A percentile compares a stretch with the other conserved stretches of the same genome.
phyloP scores from a whole-genome alignment of 1,284 basidiomycete species.

The Ustilago loliicola region DNA sequence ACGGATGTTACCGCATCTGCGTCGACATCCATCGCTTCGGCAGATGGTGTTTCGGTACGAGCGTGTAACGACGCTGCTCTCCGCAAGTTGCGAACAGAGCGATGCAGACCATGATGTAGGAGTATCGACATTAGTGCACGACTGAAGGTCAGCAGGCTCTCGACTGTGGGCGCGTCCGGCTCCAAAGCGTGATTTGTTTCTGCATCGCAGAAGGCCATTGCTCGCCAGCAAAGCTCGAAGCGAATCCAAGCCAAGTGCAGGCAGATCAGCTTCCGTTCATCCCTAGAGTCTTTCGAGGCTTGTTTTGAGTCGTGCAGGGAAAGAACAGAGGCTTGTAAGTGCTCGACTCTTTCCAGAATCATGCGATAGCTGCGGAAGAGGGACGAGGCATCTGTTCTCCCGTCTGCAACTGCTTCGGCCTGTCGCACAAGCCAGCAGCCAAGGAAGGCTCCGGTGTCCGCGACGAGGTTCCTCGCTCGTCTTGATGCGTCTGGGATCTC shows the following conservation, averaged over 20 bases:
- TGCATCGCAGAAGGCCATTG: conserved; percentile 38
- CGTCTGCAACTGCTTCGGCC: conserved; percentile 1
- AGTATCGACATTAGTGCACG: conserved; percentile 57
- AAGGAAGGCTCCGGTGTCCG: conserved; percentile 32
- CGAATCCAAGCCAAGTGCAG: conserved; percentile 58
- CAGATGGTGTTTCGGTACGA: not conserved
- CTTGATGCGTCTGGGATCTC: conserved; percentile 1
- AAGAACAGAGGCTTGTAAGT: conserved; percentile 34
- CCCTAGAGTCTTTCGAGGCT: not conserved
- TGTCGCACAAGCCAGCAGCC: conserved; percentile 35
- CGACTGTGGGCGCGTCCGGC: conserved; percentile 62
- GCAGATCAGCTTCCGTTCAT: conserved; percentile 26
- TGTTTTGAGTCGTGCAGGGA: conserved; percentile 8
- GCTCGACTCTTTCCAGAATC: conserved; percentile 30
- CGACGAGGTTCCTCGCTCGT: conserved; percentile 16
- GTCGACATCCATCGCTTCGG: conserved; percentile 3
- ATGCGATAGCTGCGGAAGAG: conserved; percentile 36
- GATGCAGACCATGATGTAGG: conserved; percentile 58
- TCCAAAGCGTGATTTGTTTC: conserved; percentile 30
- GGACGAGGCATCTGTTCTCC: not conserved
- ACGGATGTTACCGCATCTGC: conserved; percentile 58
- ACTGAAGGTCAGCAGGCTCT: conserved; percentile 30
- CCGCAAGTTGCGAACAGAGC: conserved; percentile 33
- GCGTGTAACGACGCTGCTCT: conserved; percentile 5
- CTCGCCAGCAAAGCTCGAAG: conserved; percentile 59